These are phyloP conservation scores for Fusarium scirpi DNA, from an alignment of 2,329 filamentous ascomycete species.

Conservation along the genomic window DNA sequence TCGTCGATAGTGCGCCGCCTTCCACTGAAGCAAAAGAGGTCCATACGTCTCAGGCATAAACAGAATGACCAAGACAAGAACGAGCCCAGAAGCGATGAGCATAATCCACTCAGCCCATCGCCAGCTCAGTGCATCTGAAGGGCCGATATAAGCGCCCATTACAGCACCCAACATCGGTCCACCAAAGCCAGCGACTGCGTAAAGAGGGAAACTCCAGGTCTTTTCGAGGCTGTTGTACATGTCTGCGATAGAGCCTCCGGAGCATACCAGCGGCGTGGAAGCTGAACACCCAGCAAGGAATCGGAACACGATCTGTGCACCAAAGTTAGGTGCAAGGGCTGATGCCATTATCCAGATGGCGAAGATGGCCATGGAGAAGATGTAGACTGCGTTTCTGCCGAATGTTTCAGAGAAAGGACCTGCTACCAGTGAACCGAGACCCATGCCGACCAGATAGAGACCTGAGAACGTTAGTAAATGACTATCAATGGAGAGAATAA, in stretches of 20 bases:
- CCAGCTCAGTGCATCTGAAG: slow-evolving; percentile 65
- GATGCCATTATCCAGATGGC: slow-evolving; percentile 60
- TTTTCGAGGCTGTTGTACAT: slow-evolving; percentile 52
- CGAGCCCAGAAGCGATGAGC: slow-evolving; percentile 70
- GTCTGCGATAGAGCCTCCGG: slow-evolving; percentile 59
- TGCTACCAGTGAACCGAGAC: slow-evolving; percentile 52
- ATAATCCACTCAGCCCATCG: slow-evolving; percentile 75
- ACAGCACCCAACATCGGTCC: slow-evolving; percentile 57
- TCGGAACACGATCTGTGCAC: slow-evolving; percentile 59
- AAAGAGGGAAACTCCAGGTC: slow-evolving; percentile 58
- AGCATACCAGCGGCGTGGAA: slow-evolving; percentile 58
- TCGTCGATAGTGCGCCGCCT: slow-evolving; percentile 68
- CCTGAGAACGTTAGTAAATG: slow-evolving; percentile 14
- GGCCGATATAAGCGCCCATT: slow-evolving; percentile 73
- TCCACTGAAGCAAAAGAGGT: slow-evolving; percentile 66
- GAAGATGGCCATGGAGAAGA: slow-evolving; percentile 55
- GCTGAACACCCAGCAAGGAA: slow-evolving; percentile 62
- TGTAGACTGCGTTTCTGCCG: slow-evolving; percentile 56
- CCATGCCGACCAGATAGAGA: slow-evolving; percentile 53
- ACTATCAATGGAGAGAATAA: fast-evolving
- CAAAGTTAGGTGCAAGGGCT: slow-evolving; percentile 57
- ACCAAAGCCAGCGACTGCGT: slow-evolving; percentile 56
- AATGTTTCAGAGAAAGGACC: slow-evolving; percentile 57
- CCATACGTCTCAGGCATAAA: slow-evolving; percentile 76
- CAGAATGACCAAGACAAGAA: slow-evolving; percentile 67